A percentile compares a stretch with the other conserved stretches of the same genome.
phyloP scores from a whole-genome alignment of 2,329 filamentous ascomycete species.

The Penicillium glabrum region DNA sequence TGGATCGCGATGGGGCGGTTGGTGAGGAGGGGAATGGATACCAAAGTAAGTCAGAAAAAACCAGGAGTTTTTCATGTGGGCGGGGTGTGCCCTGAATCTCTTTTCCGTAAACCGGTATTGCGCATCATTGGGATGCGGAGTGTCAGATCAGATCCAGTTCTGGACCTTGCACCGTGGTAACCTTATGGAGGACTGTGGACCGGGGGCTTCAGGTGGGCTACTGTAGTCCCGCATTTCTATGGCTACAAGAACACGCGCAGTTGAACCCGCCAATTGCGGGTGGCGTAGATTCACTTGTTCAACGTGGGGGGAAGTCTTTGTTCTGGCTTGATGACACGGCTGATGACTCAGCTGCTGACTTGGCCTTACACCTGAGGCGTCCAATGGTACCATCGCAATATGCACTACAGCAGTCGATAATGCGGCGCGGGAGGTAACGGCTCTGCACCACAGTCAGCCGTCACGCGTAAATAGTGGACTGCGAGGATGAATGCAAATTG shows the following conservation, averaged over 20 bases:
- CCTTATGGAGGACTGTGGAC: not conserved
- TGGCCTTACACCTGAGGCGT: too few relatives aligned
- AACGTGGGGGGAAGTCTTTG: not conserved
- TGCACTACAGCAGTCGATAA: too few relatives aligned
- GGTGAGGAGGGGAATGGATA: not conserved
- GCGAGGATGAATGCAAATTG: too few relatives aligned
- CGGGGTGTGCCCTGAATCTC: not conserved
- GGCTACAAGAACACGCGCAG: slow-evolving; percentile 2
- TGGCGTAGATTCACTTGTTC: not conserved
- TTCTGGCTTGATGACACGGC: not conserved
- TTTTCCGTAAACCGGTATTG: not conserved
- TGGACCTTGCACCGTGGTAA: not conserved
- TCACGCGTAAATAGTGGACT: too few relatives aligned
- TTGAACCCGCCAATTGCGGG: slow-evolving; percentile 5
- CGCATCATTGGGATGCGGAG: not conserved
- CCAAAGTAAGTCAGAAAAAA: not conserved
- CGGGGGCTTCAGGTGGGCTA: not conserved
- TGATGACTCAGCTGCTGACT: too few relatives aligned
- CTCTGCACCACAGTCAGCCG: too few relatives aligned
- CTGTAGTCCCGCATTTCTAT: not conserved
- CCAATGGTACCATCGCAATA: too few relatives aligned
- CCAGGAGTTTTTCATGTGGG: not conserved
- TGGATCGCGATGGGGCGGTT: not conserved
- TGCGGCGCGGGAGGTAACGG: too few relatives aligned
- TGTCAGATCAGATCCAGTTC: slow-evolving; percentile 3